Percentiles rank a stretch among this genome's conserved stretches.
Evolutionary conservation across 306 rosid species (phyloP).

Genomic region (Prunus salicina): DNA sequence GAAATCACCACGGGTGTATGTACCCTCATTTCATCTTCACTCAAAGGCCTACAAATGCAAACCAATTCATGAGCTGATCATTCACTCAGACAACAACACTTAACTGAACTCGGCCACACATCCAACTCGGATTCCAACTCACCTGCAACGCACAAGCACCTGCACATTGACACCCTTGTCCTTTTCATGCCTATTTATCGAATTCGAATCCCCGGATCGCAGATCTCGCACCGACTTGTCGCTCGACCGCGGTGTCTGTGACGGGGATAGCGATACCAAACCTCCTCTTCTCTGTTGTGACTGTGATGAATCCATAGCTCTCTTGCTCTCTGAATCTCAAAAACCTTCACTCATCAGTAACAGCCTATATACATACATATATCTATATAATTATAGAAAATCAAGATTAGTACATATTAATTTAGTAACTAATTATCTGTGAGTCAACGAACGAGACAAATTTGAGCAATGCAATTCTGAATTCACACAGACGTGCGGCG

Average conservation of each 20-base stretch:
- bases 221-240: constrained; percentile 85
- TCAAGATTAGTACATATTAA: not conserved
- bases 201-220: constrained; percentile 95
- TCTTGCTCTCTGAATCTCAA: constrained; percentile 23
- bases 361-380: not conserved
- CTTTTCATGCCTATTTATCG: constrained; percentile 64
- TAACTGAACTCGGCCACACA: not conserved
- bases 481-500: not conserved
- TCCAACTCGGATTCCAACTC: constrained; percentile 29
- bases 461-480: not conserved
- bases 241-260: constrained; percentile 89
- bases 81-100: not conserved
- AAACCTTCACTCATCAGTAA: constrained; percentile 16
- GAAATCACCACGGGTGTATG: constrained; percentile 95
- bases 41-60: constrained; percentile 69
- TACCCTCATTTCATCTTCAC: constrained; percentile 80
- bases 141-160: constrained; percentile 98
- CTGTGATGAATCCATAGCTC: constrained; percentile 61
- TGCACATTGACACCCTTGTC: constrained; percentile 99
- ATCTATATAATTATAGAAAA: not conserved
- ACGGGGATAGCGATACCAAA: constrained; percentile 77
- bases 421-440: not conserved
- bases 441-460: not conserved
- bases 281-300: constrained; percentile 75
- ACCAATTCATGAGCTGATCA: constrained; percentile 7